phyloP scores from a whole-genome alignment of 306 rosid genomes.

The Pyrus bretschneideri region DNA sequence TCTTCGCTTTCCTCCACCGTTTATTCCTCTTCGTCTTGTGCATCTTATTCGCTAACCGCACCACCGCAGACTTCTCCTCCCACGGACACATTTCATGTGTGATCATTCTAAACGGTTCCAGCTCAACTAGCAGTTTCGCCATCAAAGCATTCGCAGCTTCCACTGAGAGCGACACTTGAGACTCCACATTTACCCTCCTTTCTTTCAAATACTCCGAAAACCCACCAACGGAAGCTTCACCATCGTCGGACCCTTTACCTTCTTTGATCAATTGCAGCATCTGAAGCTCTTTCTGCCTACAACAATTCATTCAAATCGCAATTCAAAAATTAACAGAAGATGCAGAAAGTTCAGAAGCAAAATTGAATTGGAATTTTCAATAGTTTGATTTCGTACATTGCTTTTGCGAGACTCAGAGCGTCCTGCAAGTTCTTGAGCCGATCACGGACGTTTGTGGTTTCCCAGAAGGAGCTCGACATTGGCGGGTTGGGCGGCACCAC shows the following conservation, averaged over 20 bases:
- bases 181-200: conserved; percentile 43
- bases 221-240: conserved; percentile 22
- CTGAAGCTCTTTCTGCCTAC: conserved; percentile 75
- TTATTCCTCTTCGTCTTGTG: conserved; percentile 59
- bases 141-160: conserved; percentile 58
- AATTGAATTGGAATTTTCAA: background rate
- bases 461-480: conserved; percentile 60
- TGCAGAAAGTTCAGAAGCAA: background rate
- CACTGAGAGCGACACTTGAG: conserved; percentile 48
- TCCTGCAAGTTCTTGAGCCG: conserved; percentile 51
- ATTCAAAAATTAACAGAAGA: background rate
- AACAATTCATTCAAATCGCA: background rate
- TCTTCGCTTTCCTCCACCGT: conserved; percentile 66
- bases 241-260: conserved; percentile 29
- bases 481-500: conserved; percentile 44
- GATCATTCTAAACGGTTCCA: conserved; percentile 55
- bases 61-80: conserved; percentile 70
- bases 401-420: conserved; percentile 56
- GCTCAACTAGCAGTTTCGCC: conserved; percentile 45
- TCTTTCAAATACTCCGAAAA: conserved; percentile 38
- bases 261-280: conserved; percentile 47
- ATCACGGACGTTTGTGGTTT: conserved; percentile 37
- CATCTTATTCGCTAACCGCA: conserved; percentile 41
- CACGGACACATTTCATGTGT: conserved; percentile 55
- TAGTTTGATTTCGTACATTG: conserved; percentile 38